Base-by-base conservation (phyloP, 495 filamentous ascomycete genomes). In the Penicillium bovifimosum region DNA sequence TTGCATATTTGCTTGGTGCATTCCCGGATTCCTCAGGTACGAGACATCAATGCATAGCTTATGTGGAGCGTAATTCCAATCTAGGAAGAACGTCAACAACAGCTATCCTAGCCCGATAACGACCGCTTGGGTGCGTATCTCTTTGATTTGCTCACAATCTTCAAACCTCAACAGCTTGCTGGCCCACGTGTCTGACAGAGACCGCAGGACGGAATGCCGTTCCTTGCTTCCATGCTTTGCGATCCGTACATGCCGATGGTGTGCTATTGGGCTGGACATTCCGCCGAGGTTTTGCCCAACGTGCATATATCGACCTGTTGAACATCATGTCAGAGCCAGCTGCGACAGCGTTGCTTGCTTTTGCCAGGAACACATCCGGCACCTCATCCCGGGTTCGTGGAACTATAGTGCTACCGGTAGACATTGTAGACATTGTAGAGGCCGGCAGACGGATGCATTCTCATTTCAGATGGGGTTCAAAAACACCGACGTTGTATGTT, bases 121-220 rank as follows among this genome's bases (percentile, higher is more conserved):
- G 9, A 36, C 36, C 14, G 9, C 32, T n/a, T 34, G 13, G 13
- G 32, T 34, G 13, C 5, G 1, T 44, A 24, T 45, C 9, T 9
- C 28, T 45, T 9, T 45, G n/a, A 9, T 34, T 8, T 13, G 28
- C 16, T 33, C 29, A 9, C 14, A 11, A 20, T 18, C 10, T 7
- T 7, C 17, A 24, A 11, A 20, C 10, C 10, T 7, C 13, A 29
- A 24, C 33, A 38, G 10, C 45, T 16, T 38, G 29, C 24, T 44
- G 5, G 11, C 17, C 41, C 50, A 52, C 50, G 50, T 52, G 50
- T 52, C 50, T 52, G 50, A 45, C 34, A 45, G 29, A 33, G 13
- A 34, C 11, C 41, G 8, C 13, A 14, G 20, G 14, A 29, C 9
- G 46, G 28, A 45, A 52, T 52, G 50, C 24, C 26, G 50, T 45